A percentile compares a stretch with the other conserved stretches of the same genome.
Conservation (phyloP, 495 filamentous ascomycete species). For the Penicillium angulare region DNA sequence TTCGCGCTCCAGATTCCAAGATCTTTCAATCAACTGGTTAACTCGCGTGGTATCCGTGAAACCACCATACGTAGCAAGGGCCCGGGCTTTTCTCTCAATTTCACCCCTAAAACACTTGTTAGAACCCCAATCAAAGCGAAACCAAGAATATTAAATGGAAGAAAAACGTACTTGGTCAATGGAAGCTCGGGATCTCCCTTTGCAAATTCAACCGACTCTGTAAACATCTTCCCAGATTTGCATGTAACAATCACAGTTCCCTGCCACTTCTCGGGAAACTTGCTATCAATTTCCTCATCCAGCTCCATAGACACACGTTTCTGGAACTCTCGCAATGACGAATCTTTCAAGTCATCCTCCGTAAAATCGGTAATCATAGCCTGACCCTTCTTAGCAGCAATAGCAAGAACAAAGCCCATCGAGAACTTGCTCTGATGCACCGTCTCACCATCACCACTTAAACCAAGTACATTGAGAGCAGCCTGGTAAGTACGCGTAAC, state of each 20-base stretch:
- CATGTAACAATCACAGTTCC: constrained; percentile 30
- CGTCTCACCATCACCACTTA: constrained; percentile 29
- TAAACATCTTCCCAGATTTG: constrained; percentile 25
- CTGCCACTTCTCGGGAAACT: constrained; percentile 32
- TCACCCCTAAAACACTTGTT: constrained; percentile 19
- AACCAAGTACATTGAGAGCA: constrained; percentile 30
- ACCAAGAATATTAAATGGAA: too few species aligned
- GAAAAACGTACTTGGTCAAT: constrained; percentile 28
- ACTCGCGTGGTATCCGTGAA: constrained; percentile 19
- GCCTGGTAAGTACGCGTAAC: constrained; percentile 31
- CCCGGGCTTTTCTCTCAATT: constrained; percentile 24
- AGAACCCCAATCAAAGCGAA: not conserved
- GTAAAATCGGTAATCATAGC: constrained; percentile 39
- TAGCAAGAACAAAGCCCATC: constrained; percentile 40
- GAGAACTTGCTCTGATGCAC: constrained; percentile 41
- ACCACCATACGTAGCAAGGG: constrained; percentile 28
- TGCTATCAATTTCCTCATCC: constrained; percentile 28
- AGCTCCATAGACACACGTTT: constrained; percentile 28
- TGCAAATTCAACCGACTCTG: constrained; percentile 26
- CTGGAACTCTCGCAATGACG: constrained; percentile 27
- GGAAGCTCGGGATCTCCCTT: constrained; percentile 36
- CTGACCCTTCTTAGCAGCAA: constrained; percentile 34
- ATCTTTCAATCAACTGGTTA: constrained; percentile 21
- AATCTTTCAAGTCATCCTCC: constrained; percentile 27
- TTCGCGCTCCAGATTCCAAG: constrained; percentile 29